Evolutionary conservation across 352 stramenopile species (phyloP).

Genomic region (Pythium periplocum): DNA sequence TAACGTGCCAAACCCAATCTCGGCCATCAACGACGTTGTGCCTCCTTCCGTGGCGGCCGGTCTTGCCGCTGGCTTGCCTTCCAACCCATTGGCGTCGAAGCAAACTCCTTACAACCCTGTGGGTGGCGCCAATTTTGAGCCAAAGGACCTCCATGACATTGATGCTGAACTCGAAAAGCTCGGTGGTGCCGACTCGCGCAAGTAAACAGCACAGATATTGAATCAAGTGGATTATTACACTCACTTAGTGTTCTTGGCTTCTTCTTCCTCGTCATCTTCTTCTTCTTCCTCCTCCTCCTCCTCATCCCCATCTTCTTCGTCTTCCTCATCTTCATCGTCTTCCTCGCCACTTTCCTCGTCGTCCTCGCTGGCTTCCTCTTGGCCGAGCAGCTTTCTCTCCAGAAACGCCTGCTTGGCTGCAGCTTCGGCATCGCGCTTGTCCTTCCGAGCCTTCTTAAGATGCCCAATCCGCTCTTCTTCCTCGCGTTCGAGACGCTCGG

Average conservation of each 20-base stretch:
- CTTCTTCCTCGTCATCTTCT: slow-evolving; percentile 5
- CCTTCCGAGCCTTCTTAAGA: slow-evolving; percentile 39
- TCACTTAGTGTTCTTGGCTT: neutral
- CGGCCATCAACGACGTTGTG: slow-evolving; percentile 44
- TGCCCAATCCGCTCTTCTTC: slow-evolving; percentile 35
- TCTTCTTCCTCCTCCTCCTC: slow-evolving; percentile 19
- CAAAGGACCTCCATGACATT: slow-evolving; percentile 61
- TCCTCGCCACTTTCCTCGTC: slow-evolving; percentile 14
- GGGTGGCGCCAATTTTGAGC: slow-evolving; percentile 31
- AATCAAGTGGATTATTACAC: too few species aligned
- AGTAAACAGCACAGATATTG: slow-evolving; percentile 2
- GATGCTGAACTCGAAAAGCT: slow-evolving; percentile 69
- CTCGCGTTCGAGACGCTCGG: slow-evolving; percentile 34
- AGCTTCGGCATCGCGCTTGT: slow-evolving; percentile 51
- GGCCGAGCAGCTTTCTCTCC: slow-evolving; percentile 27
- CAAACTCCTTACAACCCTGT: slow-evolving; percentile 10
- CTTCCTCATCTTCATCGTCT: slow-evolving; percentile 16
- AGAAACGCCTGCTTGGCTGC: slow-evolving; percentile 56
- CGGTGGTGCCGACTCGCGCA: slow-evolving; percentile 29
- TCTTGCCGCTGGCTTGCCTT: slow-evolving; percentile 33
- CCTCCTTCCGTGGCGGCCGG: slow-evolving; percentile 39
- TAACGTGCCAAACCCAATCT: slow-evolving; percentile 75
- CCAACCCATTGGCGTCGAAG: slow-evolving; percentile 27
- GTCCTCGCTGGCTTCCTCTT: slow-evolving; percentile 12
- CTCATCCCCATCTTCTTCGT: slow-evolving; percentile 13